phyloP scores from a whole-genome alignment of 1,284 basidiomycete genomes.

The Kalmanozyma brasiliensis region DNA sequence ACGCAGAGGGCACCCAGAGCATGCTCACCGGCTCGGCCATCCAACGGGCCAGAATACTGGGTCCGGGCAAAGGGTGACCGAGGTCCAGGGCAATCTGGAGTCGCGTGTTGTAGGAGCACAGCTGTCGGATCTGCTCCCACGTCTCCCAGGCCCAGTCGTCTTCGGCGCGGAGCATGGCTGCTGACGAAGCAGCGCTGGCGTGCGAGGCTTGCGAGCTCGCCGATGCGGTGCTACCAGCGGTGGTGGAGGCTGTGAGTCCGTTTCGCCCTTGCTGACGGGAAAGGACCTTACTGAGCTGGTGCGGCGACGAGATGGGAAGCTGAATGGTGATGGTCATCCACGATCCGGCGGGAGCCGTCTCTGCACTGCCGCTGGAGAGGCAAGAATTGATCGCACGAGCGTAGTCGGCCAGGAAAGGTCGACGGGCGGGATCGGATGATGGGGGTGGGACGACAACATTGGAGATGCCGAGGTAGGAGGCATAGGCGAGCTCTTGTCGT shows the following conservation, averaged over 20 bases:
- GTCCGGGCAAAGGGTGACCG: slow-evolving; percentile 76
- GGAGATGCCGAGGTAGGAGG: slow-evolving; percentile 87
- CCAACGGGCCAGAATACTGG: slow-evolving; percentile 81
- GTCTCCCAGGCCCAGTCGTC: slow-evolving; percentile 81
- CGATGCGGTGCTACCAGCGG: slow-evolving; percentile 36
- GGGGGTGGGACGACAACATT: slow-evolving; percentile 90
- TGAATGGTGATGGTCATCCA: slow-evolving; percentile 62
- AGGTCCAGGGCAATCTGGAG: slow-evolving; percentile 85
- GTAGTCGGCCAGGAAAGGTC: slow-evolving; percentile 86
- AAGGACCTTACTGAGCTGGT: slow-evolving; percentile 51
- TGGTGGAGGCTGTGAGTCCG: slow-evolving; percentile 35
- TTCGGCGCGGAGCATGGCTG: slow-evolving; percentile 78
- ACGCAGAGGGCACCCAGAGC: slow-evolving; percentile 85
- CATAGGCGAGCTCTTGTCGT: slow-evolving; percentile 90
- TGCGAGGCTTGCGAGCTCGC: slow-evolving; percentile 38
- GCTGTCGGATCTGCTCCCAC: slow-evolving; percentile 91
- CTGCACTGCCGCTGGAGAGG: slow-evolving; percentile 51
- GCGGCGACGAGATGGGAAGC: slow-evolving; percentile 61
- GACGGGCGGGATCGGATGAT: slow-evolving; percentile 73
- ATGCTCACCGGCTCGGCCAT: slow-evolving; percentile 87
- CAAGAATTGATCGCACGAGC: slow-evolving; percentile 78
- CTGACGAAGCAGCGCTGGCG: slow-evolving; percentile 34
- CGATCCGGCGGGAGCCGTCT: slow-evolving; percentile 47
- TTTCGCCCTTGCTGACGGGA: slow-evolving; percentile 36
- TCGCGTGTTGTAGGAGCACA: slow-evolving; percentile 87